Percentiles rank a stretch among this genome's conserved stretches.
phyloP scores from a whole-genome alignment of 441 rosid genomes.

The Mallotus japonicus region DNA sequence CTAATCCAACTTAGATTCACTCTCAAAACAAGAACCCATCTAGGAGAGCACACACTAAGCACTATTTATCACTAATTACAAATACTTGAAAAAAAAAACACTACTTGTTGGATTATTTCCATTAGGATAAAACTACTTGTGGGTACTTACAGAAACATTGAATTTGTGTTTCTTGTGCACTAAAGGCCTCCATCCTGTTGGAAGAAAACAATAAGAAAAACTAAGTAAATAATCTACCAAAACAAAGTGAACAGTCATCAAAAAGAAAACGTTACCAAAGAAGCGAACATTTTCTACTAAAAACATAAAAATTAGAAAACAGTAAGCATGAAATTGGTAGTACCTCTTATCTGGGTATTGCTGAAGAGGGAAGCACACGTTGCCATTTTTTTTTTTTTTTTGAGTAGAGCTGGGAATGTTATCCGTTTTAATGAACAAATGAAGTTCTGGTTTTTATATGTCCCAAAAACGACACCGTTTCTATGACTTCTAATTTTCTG shows the following conservation, averaged over 20 bases:
- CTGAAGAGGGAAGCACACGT: conserved; percentile 13
- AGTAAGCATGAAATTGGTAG: not conserved
- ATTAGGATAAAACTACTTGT: not conserved
- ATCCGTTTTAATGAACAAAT: not conserved
- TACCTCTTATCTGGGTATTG: conserved; percentile 7
- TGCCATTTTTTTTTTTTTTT: too few relatives aligned
- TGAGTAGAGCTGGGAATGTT: not conserved
- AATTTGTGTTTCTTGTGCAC: conserved; percentile 11
- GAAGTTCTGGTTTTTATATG: not conserved
- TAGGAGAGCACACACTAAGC: too few relatives aligned
- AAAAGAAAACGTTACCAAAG: not conserved
- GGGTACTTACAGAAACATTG: conserved; percentile 14
- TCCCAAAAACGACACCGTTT: not conserved
- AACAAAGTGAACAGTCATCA: not conserved
- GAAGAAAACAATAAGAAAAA: not conserved
- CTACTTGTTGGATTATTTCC: too few relatives aligned
- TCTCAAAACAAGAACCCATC: not conserved
- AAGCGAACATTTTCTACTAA: not conserved
- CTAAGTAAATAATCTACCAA: not conserved
- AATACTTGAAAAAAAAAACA: not conserved
- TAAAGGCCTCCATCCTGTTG: conserved; percentile 10
- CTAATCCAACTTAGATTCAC: not conserved
- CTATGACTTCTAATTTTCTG: not conserved
- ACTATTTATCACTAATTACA: not conserved
- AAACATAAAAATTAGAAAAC: not conserved